A percentile compares a stretch with the other conserved stretches of the same genome.
Evolutionary conservation across 257 asterid species (phyloP).

Genomic region (Ophiorrhiza pumila): DNA sequence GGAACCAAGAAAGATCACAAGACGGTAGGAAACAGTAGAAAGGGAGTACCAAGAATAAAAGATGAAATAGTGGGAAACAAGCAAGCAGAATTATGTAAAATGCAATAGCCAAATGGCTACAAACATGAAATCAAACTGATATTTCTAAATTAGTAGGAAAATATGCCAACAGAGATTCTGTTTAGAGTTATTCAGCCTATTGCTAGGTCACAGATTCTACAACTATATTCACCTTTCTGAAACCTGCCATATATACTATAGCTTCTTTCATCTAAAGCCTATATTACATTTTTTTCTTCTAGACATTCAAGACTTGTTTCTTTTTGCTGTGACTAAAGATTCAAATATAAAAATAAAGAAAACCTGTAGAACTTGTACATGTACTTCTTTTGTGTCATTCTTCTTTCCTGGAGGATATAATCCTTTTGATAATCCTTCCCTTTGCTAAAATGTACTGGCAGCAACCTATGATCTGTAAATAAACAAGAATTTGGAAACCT

Average conservation of each 20-base stretch:
- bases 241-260: conserved; percentile 14
- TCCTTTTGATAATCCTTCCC: conserved; percentile 31
- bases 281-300: conserved; percentile 26
- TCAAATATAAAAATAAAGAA: conserved; percentile 13
- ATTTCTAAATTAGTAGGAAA: background rate
- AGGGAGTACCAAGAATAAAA: background rate
- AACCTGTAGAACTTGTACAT: conserved; percentile 28
- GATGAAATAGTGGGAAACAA: background rate
- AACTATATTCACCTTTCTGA: conserved; percentile 18
- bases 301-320: conserved; percentile 17
- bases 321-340: conserved; percentile 19
- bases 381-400: conserved; percentile 31
- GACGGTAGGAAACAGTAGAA: no score
- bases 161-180: conserved; percentile 3
- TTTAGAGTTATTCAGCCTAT: conserved; percentile 8
- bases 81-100: no score
- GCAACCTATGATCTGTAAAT: conserved; percentile 26
- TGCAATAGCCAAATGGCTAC: background rate
- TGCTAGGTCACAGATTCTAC: conserved; percentile 18
- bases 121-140: background rate
- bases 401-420: conserved; percentile 31
- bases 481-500: conserved; percentile 14
- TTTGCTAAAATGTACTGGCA: conserved; percentile 39
- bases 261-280: conserved; percentile 23
- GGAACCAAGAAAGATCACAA: background rate